Evolutionary conservation across 2,329 filamentous ascomycete species (phyloP), one percentile per base, ranked within the genome.

Genomic region (Arachnomyces sp.): DNA sequence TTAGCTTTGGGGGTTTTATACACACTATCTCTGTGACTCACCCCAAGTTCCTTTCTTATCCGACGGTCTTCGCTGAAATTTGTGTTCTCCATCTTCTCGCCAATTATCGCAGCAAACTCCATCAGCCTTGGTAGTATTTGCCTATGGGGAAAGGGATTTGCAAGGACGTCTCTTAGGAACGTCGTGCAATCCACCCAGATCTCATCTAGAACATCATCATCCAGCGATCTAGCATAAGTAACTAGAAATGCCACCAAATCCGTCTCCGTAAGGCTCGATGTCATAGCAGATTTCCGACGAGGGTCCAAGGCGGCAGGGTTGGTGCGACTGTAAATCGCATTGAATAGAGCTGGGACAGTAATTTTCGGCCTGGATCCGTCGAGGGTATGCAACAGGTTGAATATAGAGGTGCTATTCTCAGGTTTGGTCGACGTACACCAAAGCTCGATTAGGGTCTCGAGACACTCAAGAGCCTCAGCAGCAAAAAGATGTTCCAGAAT

Each of bases 151-250:
- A 98, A 87, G 1, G 92, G 93, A 55, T 98, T 98, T 16, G 82
- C 80, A 18, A 98, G 72, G 18, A 98, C 76, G 57, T 98, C 93
- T 47, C 81, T 83, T 44, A 96, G 63, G 60, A 98, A 98, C 0
- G 82, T 77, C 54, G 89, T 87, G 59, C 90, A 98, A 58, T 98
- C 90, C 31, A 81, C 74, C 92, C 92, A 98, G 36, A 98, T 94
- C 63, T 98, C 92, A 54, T 98, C 92, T 75, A 95, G 90, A 12
- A 92, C 84, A 66, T 98, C 92, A 54, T 98, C 92, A 55, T 98
- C 92, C 9, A 96, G 71, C 0, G 89, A 92, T 20, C 77, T 77
- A 0, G 88, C 82, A 60, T 98, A 98, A 46, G 92, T 84, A 6
- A 94, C 84, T 33, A 96, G 65, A 59, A 98, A 98, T 7, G 83